These are phyloP conservation scores for Bruguiera hainesii DNA, from an alignment of 441 rosid genomes.

Conservation along the genomic window DNA sequence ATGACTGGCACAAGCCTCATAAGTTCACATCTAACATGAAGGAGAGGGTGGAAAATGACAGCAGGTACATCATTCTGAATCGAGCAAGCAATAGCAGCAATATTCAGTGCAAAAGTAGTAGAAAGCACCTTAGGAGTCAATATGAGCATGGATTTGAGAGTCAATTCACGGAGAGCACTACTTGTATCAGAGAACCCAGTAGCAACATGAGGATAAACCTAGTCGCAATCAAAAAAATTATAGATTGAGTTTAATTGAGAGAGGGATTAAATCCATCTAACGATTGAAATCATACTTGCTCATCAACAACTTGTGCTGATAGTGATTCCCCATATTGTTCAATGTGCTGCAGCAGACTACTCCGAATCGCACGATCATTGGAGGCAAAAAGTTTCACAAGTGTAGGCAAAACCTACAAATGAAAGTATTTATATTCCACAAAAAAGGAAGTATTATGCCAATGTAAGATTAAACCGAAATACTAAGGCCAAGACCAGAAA, in stretches of 20 bases:
- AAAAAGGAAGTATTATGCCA: neutral
- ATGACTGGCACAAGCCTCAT: too few relatives aligned
- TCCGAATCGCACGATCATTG: slow-evolving; percentile 90
- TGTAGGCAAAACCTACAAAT: slow-evolving; percentile 73
- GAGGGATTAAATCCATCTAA: slow-evolving; percentile 10
- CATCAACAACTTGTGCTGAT: slow-evolving; percentile 84
- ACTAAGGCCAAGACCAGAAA: neutral
- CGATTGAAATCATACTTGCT: slow-evolving; percentile 61
- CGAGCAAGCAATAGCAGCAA: neutral
- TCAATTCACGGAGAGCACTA: slow-evolving; percentile 94
- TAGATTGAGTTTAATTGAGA: slow-evolving; percentile 16
- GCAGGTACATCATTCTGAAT: neutral
- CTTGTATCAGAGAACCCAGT: slow-evolving; percentile 93
- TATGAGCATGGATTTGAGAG: slow-evolving; percentile 97
- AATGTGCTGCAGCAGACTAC: slow-evolving; percentile 92
- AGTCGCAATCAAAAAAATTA: slow-evolving; percentile 19
- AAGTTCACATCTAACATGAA: too few relatives aligned
- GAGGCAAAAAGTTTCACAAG: slow-evolving; percentile 86
- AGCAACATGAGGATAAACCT: slow-evolving; percentile 95
- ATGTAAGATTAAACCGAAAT: neutral
- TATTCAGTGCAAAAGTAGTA: slow-evolving; percentile 1
- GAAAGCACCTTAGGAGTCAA: slow-evolving; percentile 89
- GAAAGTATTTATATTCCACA: slow-evolving; percentile 8
- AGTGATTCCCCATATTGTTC: slow-evolving; percentile 95
- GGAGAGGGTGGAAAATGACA: too few relatives aligned